Percentiles rank a stretch among this genome's conserved stretches.
Conservation (phyloP, 352 stramenopile genomes). For the Phytophthora quininea region DNA sequence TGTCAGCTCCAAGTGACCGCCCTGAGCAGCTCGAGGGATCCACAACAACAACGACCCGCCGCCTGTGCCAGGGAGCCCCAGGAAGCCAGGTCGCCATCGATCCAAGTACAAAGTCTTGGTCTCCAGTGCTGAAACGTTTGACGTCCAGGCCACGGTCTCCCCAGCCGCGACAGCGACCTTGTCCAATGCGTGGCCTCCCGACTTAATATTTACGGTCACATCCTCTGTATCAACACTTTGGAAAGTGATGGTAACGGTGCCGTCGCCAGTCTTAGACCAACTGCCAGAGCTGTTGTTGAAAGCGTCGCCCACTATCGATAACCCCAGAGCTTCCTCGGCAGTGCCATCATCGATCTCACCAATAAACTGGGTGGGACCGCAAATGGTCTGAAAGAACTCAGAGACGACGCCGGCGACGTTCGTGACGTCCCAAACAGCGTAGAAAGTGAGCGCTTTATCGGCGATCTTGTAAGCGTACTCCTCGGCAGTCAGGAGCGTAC, state of each 20-base stretch:
- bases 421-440: conserved; percentile 51
- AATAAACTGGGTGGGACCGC: conserved; percentile 50
- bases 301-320: conserved; percentile 43
- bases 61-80: conserved; percentile 35
- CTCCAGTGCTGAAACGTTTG: conserved; percentile 32
- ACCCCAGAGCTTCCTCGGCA: conserved; percentile 46
- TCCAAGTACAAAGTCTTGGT: conserved; percentile 53
- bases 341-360: conserved; percentile 56
- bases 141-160: conserved; percentile 40
- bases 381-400: conserved; percentile 63
- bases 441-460: conserved; percentile 47
- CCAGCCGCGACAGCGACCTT: conserved; percentile 35
- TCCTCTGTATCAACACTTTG: conserved; percentile 38
- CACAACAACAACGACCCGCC: conserved; percentile 48
- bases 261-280: conserved; percentile 41
- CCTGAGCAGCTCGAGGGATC: conserved; percentile 33
- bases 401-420: conserved; percentile 47
- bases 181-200: conserved; percentile 31
- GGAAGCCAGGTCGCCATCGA: conserved; percentile 42
- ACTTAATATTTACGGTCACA: conserved; percentile 52
- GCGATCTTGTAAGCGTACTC: conserved; percentile 50
- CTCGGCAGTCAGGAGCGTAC: conserved; percentile 32
- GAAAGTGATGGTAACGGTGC: conserved; percentile 41
- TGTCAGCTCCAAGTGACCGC: conserved; percentile 30
- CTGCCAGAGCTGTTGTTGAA: conserved; percentile 45